A percentile compares a stretch with the other conserved stretches of the same genome.
phyloP scores from a whole-genome alignment of 495 filamentous ascomycete genomes.

The Penicillium mononematosum region DNA sequence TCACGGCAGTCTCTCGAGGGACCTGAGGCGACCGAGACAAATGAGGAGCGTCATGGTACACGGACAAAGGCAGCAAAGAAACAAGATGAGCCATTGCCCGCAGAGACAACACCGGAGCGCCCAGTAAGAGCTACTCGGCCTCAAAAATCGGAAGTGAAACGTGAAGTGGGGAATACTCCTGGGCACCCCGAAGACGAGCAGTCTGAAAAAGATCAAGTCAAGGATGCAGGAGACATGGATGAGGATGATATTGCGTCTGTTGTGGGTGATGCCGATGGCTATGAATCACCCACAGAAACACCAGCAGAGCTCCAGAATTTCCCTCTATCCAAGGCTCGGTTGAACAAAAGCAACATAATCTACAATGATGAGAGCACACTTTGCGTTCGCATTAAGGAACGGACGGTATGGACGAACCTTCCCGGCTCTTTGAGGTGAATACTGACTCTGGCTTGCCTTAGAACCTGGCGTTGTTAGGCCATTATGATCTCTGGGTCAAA shows the following conservation, averaged over 20 bases:
- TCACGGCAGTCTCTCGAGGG: constrained; percentile 33
- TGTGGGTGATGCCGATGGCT: constrained; percentile 33
- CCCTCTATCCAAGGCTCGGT: constrained; percentile 41
- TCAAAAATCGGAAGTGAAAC: not conserved
- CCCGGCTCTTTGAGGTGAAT: not conserved
- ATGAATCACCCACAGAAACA: constrained; percentile 37
- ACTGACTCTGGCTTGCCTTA: constrained; percentile 32
- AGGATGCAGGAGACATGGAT: constrained; percentile 20
- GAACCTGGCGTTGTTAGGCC: constrained; percentile 68
- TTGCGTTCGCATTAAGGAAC: constrained; percentile 46
- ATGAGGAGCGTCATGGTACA: constrained; percentile 17
- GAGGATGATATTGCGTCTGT: constrained; percentile 29
- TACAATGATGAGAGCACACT: constrained; percentile 42
- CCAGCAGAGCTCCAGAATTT: constrained; percentile 40
- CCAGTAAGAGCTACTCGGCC: constrained; percentile 9
- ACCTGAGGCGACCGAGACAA: constrained; percentile 8
- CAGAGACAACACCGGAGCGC: constrained; percentile 11
- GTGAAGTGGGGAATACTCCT: constrained; percentile 15
- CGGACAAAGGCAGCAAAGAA: constrained; percentile 31
- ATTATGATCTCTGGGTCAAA: constrained; percentile 69
- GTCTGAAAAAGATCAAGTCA: constrained; percentile 20
- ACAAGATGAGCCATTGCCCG: constrained; percentile 18
- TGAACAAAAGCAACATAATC: constrained; percentile 42
- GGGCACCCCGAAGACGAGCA: constrained; percentile 23
- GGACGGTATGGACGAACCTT: constrained; percentile 31